phyloP scores from a whole-genome alignment of 192 early-diverging fungal genomes.

The Gryganskiella cystojenkinii region DNA sequence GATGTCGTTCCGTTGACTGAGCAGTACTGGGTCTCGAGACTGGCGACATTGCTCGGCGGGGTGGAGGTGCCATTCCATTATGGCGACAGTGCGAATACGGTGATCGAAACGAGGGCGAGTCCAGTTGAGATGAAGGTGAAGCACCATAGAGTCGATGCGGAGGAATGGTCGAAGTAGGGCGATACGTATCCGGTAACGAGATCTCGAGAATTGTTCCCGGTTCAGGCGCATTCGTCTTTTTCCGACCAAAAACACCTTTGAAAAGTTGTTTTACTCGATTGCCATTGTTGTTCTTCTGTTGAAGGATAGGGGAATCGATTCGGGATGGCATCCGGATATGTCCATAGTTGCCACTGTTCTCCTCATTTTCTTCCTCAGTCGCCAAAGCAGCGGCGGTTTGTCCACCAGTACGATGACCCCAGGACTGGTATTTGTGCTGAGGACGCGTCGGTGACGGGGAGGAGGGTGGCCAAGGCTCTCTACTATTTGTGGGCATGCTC shows the following conservation, averaged over 20 bases:
- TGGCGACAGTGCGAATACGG: not conserved
- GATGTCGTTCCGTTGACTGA: conserved; percentile 15
- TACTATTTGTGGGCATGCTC: conserved; percentile 16
- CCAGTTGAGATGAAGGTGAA: conserved; percentile 3
- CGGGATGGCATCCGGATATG: too few relatives aligned
- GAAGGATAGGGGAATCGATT: not conserved
- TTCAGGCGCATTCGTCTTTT: conserved; percentile 24
- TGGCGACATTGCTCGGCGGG: conserved; percentile 27
- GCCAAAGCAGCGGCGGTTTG: not conserved
- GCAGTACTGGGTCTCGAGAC: conserved; percentile 24
- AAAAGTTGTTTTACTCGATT: conserved; percentile 31
- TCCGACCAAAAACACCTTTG: conserved; percentile 31
- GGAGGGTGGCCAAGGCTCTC: conserved; percentile 8
- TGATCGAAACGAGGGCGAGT: conserved; percentile 6
- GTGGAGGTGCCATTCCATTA: not conserved
- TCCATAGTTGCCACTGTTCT: too few relatives aligned
- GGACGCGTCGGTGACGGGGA: not conserved
- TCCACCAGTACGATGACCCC: not conserved
- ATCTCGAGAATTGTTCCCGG: conserved; percentile 29
- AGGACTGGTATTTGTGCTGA: conserved; percentile 1
- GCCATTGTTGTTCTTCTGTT: conserved; percentile 6
- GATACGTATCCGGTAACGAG: conserved; percentile 31
- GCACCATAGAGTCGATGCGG: not conserved
- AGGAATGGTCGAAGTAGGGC: not conserved
- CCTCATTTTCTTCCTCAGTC: not conserved